Conservation (phyloP, 176 grass and related monocot genomes). For the Rhynchospora breviuscula region DNA sequence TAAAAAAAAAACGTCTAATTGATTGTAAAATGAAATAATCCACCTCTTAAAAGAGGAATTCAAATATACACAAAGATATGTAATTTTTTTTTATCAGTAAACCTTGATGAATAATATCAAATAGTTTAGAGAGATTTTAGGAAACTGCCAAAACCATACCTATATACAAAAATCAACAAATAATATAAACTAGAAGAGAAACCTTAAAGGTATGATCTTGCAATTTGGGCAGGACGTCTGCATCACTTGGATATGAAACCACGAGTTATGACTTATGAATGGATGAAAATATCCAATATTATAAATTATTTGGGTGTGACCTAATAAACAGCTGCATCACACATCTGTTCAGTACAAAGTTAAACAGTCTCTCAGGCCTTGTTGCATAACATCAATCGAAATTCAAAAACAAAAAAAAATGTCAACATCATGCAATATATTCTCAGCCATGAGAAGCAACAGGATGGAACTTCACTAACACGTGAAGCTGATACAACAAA, state of each 20-base stretch:
- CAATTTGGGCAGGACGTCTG: not conserved
- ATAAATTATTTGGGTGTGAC: not conserved
- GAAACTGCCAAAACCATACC: not conserved
- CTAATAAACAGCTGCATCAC: not conserved
- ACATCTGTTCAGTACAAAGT: constrained; percentile 1
- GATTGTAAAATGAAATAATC: not conserved
- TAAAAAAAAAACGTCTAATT: not conserved
- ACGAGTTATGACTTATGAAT: not conserved
- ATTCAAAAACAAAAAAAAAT: constrained; percentile 1
- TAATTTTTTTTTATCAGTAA: not conserved
- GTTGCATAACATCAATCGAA: not conserved
- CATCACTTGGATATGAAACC: not conserved
- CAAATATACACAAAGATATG: not conserved
- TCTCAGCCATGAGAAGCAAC: constrained; percentile 16
- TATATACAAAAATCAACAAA: not conserved
- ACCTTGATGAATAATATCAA: not conserved
- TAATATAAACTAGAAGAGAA: not conserved
- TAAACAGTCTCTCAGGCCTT: not conserved
- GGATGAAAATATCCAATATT: not conserved
- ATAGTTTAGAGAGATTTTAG: not conserved
- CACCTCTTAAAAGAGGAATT: not conserved
- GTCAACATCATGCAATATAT: not conserved
- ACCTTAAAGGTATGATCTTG: not conserved
- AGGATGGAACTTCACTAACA: not conserved
- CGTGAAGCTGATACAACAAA: not conserved